Percentiles rank a stretch among this genome's conserved stretches.
These are phyloP conservation scores for Coemansia sp. DNA, from an alignment of 192 early-diverging fungal species.

Conservation along the genomic window DNA sequence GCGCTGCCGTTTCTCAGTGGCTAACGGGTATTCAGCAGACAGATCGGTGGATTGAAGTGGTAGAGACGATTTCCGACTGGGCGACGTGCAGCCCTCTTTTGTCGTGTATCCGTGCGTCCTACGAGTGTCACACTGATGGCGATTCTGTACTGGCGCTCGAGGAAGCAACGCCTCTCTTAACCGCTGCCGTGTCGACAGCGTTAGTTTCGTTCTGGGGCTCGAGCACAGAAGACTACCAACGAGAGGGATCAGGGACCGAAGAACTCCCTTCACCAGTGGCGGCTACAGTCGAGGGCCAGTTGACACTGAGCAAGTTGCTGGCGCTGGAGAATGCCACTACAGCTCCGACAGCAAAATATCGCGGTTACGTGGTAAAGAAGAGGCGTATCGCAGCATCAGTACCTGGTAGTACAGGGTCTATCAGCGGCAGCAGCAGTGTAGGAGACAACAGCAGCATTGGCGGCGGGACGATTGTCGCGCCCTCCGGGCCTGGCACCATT, in stretches of 20 bases:
- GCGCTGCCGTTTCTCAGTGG: slow-evolving; percentile 6
- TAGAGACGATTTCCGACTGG: slow-evolving; percentile 46
- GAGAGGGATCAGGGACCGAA: background rate
- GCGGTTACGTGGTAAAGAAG: slow-evolving; percentile 53
- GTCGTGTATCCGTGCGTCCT: background rate
- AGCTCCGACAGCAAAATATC: slow-evolving; percentile 34
- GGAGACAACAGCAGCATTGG: background rate
- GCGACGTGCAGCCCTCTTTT: slow-evolving; percentile 28
- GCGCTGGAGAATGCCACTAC: slow-evolving; percentile 24
- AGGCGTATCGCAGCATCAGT: slow-evolving; percentile 11
- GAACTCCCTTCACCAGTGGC: background rate
- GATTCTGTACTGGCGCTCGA: background rate
- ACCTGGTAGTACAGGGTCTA: slow-evolving; percentile 2
- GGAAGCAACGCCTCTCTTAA: background rate
- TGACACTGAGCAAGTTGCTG: slow-evolving; percentile 29
- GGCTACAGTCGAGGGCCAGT: background rate
- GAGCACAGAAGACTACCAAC: background rate
- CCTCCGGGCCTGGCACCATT: slow-evolving; percentile 33
- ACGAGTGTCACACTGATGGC: background rate
- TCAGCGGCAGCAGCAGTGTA: background rate
- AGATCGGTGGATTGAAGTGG: slow-evolving; percentile 25
- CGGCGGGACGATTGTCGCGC: slow-evolving; percentile 17
- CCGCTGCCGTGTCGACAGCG: slow-evolving; percentile 1
- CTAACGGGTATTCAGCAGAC: background rate
- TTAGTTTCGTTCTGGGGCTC: slow-evolving; percentile 14